These are phyloP conservation scores for Fibroporia radiculosa DNA, from an alignment of 768 basidiomycete genomes.

Conservation along the genomic window DNA sequence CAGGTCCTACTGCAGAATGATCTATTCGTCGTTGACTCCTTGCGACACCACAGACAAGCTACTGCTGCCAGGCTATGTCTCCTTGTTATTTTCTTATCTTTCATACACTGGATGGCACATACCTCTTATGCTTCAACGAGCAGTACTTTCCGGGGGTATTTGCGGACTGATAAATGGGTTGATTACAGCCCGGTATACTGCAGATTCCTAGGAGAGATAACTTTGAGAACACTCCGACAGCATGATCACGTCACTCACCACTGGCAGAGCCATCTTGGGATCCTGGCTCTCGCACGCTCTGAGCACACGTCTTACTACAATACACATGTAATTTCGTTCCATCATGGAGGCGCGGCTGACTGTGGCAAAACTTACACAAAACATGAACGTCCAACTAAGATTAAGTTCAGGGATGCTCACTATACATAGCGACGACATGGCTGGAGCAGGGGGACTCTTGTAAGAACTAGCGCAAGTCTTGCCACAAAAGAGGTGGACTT, in stretches of 20 bases:
- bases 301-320: slow-evolving; percentile 57
- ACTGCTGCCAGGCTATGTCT: slow-evolving; percentile 26
- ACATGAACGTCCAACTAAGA: too few species aligned
- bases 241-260: neutral
- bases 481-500: slow-evolving; percentile 42
- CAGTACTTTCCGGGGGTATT: slow-evolving; percentile 34
- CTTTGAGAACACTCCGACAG: too few species aligned
- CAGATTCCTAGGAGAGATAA: slow-evolving; percentile 39
- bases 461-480: slow-evolving; percentile 3
- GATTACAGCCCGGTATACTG: slow-evolving; percentile 39
- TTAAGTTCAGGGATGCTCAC: too few species aligned
- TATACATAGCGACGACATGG: neutral
- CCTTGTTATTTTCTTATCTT: slow-evolving; percentile 3
- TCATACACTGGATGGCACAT: slow-evolving; percentile 24
- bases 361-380: slow-evolving; percentile 3
- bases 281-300: slow-evolving; percentile 18
- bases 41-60: slow-evolving; percentile 52
- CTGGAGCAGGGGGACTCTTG: too few species aligned
- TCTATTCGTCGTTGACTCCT: slow-evolving; percentile 45
- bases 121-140: slow-evolving; percentile 44
- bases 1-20: slow-evolving; percentile 58
- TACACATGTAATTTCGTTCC: slow-evolving; percentile 1
- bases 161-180: slow-evolving; percentile 17
- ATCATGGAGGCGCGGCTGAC: neutral
- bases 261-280: neutral